Conservation (phyloP, 495 filamentous ascomycete genomes). For the Neurospora hispaniola region DNA sequence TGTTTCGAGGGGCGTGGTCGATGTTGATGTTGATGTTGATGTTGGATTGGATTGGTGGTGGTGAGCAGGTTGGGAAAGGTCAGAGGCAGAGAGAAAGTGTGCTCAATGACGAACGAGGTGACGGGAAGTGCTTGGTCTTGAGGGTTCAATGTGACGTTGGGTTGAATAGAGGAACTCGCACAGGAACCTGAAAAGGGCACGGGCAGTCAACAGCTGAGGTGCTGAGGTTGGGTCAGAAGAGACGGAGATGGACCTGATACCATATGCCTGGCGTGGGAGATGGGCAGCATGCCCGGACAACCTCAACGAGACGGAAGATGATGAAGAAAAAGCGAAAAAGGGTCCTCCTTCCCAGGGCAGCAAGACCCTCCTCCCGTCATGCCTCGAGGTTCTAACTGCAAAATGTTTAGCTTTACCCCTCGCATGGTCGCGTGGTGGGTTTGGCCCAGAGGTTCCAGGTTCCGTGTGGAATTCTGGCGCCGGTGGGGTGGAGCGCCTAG, state of each 20-base stretch:
- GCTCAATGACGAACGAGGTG: neutral
- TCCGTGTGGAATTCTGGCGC: neutral
- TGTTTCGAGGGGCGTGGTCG: neutral
- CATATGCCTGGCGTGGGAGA: neutral
- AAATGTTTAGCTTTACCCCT: neutral
- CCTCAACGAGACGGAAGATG: neutral
- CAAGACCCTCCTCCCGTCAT: neutral
- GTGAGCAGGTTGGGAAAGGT: neutral
- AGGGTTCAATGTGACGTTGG: neutral
- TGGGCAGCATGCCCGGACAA: neutral
- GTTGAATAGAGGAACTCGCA: neutral
- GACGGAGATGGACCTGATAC: neutral
- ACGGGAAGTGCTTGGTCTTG: neutral
- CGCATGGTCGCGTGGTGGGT: neutral
- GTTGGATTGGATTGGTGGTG: neutral
- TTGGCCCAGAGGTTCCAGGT: neutral
- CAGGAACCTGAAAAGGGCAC: neutral
- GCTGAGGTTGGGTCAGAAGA: neutral
- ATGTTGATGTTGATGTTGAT: neutral
- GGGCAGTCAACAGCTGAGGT: neutral
- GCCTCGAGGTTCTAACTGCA: neutral
- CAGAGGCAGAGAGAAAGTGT: neutral
- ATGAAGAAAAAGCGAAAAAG: neutral
- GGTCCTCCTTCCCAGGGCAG: neutral
- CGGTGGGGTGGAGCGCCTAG: neutral